Evolutionary conservation across 2,329 filamentous ascomycete species (phyloP).

Genomic region (Pseudodiploospora longispora): DNA sequence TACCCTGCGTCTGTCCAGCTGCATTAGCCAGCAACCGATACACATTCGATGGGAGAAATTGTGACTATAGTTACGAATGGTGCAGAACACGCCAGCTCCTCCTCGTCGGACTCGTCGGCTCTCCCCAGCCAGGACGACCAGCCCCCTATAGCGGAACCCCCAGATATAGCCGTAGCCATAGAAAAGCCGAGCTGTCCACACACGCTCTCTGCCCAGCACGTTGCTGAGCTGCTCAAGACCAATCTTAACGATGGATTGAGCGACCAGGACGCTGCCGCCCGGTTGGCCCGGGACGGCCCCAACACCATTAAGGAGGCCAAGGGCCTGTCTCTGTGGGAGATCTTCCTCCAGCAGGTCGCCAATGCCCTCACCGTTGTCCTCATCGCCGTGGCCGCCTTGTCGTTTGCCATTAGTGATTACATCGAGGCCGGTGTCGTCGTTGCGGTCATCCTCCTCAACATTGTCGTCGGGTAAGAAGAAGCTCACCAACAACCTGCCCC

Average conservation of each 20-base stretch:
- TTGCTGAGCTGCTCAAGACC: constrained; percentile 32
- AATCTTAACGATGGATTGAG: constrained; percentile 52
- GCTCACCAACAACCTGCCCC: constrained; percentile 6
- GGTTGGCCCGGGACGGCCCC: constrained; percentile 57
- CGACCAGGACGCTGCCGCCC: constrained; percentile 53
- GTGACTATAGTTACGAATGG: constrained; percentile 30
- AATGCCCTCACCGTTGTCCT: constrained; percentile 71
- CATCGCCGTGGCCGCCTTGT: constrained; percentile 64
- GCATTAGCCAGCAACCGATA: constrained; percentile 15
- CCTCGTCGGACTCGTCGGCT: constrained; percentile 29
- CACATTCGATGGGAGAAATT: constrained; percentile 35
- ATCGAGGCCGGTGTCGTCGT: constrained; percentile 56
- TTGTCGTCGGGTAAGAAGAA: constrained; percentile 47
- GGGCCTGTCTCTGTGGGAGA: constrained; percentile 65
- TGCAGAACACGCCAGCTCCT: constrained; percentile 31
- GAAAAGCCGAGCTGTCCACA: constrained; percentile 28
- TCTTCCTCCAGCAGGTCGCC: constrained; percentile 68
- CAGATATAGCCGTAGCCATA: constrained; percentile 23
- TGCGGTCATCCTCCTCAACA: constrained; percentile 59
- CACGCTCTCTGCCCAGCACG: constrained; percentile 26
- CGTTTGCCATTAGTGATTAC: constrained; percentile 57
- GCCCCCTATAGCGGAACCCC: constrained; percentile 31
- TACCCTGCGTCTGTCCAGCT: background rate
- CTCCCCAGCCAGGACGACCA: constrained; percentile 28
- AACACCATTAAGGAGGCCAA: constrained; percentile 66